Evolutionary conservation across 345 rosid genomes (phyloP).

Genomic region (Eucalyptus lansdowneana): DNA sequence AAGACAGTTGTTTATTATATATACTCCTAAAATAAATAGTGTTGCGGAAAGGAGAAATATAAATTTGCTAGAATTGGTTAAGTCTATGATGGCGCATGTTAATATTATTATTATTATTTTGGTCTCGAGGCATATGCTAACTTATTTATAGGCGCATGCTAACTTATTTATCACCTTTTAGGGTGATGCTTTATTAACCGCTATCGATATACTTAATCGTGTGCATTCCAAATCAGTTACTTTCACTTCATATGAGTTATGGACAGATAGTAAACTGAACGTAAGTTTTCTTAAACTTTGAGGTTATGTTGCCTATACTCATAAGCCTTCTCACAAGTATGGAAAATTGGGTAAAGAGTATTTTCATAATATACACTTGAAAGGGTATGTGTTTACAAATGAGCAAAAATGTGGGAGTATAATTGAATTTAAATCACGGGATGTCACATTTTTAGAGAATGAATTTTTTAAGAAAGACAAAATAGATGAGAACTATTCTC

Average conservation of each 20-base stretch:
- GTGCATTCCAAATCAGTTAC: no score
- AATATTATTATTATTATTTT: no score
- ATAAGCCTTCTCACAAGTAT: no score
- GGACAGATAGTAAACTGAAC: accelerated
- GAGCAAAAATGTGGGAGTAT: accelerated
- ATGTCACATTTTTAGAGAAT: accelerated
- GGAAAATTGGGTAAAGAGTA: no score
- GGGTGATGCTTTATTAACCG: no score
- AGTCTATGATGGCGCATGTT: accelerated
- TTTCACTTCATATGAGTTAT: no score
- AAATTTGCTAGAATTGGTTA: accelerated
- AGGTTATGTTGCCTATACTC: no score
- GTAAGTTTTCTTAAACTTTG: accelerated
- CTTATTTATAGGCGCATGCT: no score
- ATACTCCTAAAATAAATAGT: accelerated
- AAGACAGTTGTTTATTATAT: accelerated
- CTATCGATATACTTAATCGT: accelerated
- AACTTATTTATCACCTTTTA: no score
- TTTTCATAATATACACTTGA: accelerated
- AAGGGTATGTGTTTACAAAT: accelerated
- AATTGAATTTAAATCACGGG: accelerated
- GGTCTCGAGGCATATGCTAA: no score
- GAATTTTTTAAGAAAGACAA: accelerated
- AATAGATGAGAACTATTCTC: accelerated
- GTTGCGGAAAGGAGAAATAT: no score